Base-by-base conservation (phyloP, 345 rosid species). In the Bruguiera gymnorhiza region DNA sequence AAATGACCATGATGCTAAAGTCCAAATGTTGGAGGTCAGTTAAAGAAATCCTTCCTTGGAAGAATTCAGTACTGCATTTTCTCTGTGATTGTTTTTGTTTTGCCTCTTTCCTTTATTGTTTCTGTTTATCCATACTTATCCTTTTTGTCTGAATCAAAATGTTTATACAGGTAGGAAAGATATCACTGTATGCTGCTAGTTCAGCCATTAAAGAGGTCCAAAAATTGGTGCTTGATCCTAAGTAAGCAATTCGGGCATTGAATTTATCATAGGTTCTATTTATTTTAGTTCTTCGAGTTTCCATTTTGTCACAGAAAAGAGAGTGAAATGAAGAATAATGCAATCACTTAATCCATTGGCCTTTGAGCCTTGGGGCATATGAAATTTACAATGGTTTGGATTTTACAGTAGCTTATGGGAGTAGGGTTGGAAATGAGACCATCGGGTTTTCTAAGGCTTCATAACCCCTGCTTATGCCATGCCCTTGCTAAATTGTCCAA, bases 181-280 rank as follows among this genome's bases (percentile, higher is more conserved):
- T 86, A 62, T 87, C 96, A 10, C 72, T 96, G 36, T 96, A 92
- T 63, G 95, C 98, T 69, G 99, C 98, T 67, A 92, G 97, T 83
- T 90, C 93, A 68, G 91, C 94, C 65, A 96, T 96, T 72, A 96
- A 90, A 80, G 99, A 96, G 79, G 91, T 92, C 72, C 96, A 92
- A 84, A 89, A 88, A 80, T 79, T 92, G 85, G 92, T 92, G 52
- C 94, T 90, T 68, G 97, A 90, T 79, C 89, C 97, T 39, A 90
- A 87, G 98, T 89, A 86, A 89, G 93, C 72, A 36, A 71, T 73
- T 39, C 24, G 4, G 51, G 9, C 43, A 60, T 46, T 24, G 48
- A 69, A 2, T 43, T 72, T 21, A 11, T 56, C 57, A 31, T 2
- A 19, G 43, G 31, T 18, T 10, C 6, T 54, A 0, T 57, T 54